Percentiles rank a stretch among this genome's conserved stretches.
Evolutionary conservation across 805 yeast species (phyloP).

Genomic region (Metschnikowia shivogae): DNA sequence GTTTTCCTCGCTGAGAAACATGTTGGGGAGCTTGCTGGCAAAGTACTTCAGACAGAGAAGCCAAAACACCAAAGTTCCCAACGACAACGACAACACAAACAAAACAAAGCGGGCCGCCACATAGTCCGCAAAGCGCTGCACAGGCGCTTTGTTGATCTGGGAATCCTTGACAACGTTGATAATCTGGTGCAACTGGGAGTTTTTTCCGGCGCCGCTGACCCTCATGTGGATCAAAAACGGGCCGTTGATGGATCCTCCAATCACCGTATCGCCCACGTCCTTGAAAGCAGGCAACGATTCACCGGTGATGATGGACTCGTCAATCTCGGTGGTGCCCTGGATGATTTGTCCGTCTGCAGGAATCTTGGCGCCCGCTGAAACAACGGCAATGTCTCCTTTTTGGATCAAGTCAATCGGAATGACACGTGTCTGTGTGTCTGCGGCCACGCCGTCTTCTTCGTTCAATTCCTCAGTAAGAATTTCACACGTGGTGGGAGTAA

Average conservation of each 20-base stretch:
- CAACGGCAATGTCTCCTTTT: conserved; percentile 66
- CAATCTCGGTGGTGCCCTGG: conserved; percentile 76
- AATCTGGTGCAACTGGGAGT: conserved; percentile 83
- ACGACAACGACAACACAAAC: conserved; percentile 55
- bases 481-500: conserved; percentile 74
- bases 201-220: conserved; percentile 71
- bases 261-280: conserved; percentile 53
- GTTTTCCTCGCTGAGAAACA: conserved; percentile 43
- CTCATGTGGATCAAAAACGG: conserved; percentile 63
- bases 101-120: conserved; percentile 87
- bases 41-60: conserved; percentile 26
- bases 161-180: conserved; percentile 85
- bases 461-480: conserved; percentile 46
- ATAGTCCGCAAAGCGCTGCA: conserved; percentile 82
- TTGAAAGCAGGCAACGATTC: conserved; percentile 79
- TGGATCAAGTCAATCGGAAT: conserved; percentile 79
- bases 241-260: conserved; percentile 92
- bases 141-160: conserved; percentile 83
- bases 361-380: conserved; percentile 81
- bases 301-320: conserved; percentile 90
- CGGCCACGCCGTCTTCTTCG: conserved; percentile 8
- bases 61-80: conserved; percentile 54
- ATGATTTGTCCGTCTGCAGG: conserved; percentile 89
- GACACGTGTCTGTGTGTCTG: conserved; percentile 37
- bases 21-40: conserved; percentile 37